Base-by-base conservation (phyloP, 257 asterid species). In the Osmanthus fragrans region DNA sequence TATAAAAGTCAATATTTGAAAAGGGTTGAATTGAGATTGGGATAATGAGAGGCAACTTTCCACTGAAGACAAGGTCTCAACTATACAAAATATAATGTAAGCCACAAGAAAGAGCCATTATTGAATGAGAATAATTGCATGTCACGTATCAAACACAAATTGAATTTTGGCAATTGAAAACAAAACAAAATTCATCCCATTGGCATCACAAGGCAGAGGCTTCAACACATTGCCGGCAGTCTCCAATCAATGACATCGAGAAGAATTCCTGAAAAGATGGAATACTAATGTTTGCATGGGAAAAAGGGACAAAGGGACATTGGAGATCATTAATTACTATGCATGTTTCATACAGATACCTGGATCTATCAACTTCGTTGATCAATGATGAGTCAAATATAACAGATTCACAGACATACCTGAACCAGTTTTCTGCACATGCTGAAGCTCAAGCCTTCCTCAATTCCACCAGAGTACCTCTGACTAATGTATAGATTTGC, bases 391-490 rank as follows among this genome's bases (percentile, higher is more conserved):
- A 80, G 65, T 23, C 37, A 60, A 78, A 65, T 29, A 65, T 36
- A 29, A 64, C 51, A 37, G 77, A 65, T 70, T 33, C 8, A 51
- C 13, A 71, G 66, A 56, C 51, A 58, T 83, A 96, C 99, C 97
- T 89, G 97, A 84, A 92, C 98, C 56, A 96, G 82, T 86, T 88
- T 96, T 83, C 83, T 88, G 95, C 97, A 93, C 47, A 97, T 86
- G 60, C 76, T 85, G 83, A 96, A 96, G 89, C 99, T 90, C 92
- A 96, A 79, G 77, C 85, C 85, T 78, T 90, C 97, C 84, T 90
- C 94, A 34, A 82, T 84, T 47, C 85, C 84, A 39, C 87, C 86
- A 47, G 67, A 54, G 81, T 78, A 80, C 77, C 83, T 84, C 39
- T 80, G 89, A 36, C 84, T 82, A 51, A 75, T 82, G 16, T 47